These are phyloP conservation scores for Parmelia sp. DNA, from an alignment of 495 filamentous ascomycete genomes.

Conservation along the genomic window DNA sequence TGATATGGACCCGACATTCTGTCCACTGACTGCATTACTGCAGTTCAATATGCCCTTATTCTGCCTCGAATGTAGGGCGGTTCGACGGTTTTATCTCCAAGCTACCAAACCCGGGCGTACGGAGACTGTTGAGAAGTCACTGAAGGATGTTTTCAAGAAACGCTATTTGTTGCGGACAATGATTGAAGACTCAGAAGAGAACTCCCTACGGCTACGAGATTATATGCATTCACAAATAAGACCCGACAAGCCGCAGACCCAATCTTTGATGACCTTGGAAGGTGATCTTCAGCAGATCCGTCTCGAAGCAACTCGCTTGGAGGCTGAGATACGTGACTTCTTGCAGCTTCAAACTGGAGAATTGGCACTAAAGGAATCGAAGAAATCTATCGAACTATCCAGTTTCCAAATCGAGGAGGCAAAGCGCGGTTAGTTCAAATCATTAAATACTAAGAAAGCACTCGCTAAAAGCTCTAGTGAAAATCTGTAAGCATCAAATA, in stretches of 20 bases:
- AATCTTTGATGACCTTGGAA: background rate
- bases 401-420: background rate
- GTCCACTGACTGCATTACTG: background rate
- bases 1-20: background rate
- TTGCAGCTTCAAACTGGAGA: background rate
- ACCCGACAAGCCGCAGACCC: background rate
- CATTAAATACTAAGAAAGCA: background rate
- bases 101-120: background rate
- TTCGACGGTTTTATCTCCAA: background rate
- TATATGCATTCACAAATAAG: background rate
- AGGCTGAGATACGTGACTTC: conserved; percentile 1
- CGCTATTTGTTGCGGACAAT: background rate
- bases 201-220: background rate
- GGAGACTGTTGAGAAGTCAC: background rate
- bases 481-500: background rate
- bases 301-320: conserved; percentile 4
- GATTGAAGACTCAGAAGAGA: background rate
- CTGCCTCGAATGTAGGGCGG: background rate
- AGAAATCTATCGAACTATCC: conserved; percentile 5
- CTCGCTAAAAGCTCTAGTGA: background rate
- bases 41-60: background rate
- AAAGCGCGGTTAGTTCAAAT: background rate
- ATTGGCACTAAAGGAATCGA: background rate
- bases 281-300: background rate
- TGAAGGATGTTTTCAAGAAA: background rate